These are phyloP conservation scores for Suillus paluster DNA, from an alignment of 768 basidiomycete species.

Conservation along the genomic window DNA sequence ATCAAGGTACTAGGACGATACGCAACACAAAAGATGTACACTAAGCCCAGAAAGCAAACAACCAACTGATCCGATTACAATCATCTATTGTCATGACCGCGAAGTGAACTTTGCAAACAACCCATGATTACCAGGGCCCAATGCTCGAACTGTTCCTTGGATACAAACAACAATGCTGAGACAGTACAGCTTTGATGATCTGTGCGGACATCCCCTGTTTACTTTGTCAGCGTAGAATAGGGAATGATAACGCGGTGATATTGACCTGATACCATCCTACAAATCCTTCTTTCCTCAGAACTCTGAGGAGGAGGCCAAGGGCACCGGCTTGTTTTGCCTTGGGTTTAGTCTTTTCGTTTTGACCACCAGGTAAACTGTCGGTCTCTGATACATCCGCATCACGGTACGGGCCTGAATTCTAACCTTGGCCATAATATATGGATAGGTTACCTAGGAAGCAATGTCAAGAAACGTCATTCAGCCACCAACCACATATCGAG, in stretches of 20 bases:
- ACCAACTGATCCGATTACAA: neutral
- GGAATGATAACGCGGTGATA: neutral
- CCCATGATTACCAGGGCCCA: slow-evolving; percentile 77
- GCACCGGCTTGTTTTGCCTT: slow-evolving; percentile 69
- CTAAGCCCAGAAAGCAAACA: neutral
- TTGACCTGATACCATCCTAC: slow-evolving; percentile 93
- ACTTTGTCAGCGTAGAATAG: slow-evolving; percentile 6
- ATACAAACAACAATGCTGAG: slow-evolving; percentile 96
- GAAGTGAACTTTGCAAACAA: slow-evolving; percentile 42
- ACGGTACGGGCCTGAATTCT: slow-evolving; percentile 85
- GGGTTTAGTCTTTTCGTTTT: slow-evolving; percentile 8
- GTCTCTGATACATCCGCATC: slow-evolving; percentile 52
- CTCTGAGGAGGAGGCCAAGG: slow-evolving; percentile 70
- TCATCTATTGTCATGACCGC: slow-evolving; percentile 12
- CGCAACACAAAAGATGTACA: neutral
- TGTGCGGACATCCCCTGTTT: slow-evolving; percentile 93
- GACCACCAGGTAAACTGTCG: slow-evolving; percentile 27
- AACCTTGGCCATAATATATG: slow-evolving; percentile 97
- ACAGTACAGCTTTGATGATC: slow-evolving; percentile 92
- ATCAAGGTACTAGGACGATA: neutral
- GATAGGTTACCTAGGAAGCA: slow-evolving; percentile 78
- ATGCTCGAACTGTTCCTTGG: slow-evolving; percentile 95
- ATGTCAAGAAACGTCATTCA: slow-evolving; percentile 2
- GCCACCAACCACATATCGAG: slow-evolving; percentile 18
- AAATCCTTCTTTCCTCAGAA: slow-evolving; percentile 79